Percentiles rank a stretch among this genome's conserved stretches.
phyloP scores from a whole-genome alignment of 345 rosid genomes.

The Populus tremula region DNA sequence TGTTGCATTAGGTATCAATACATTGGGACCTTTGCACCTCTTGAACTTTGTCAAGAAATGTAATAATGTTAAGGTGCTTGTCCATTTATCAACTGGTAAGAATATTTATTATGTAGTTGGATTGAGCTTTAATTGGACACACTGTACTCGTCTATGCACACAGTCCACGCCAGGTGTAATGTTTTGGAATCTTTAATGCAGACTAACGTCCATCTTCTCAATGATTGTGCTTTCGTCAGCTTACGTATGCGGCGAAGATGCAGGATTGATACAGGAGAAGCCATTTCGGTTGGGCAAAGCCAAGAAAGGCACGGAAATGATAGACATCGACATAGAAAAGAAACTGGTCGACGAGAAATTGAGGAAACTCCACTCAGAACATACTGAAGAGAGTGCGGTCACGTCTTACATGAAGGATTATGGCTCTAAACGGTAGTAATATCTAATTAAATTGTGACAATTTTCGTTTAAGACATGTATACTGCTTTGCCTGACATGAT shows the following conservation, averaged over 20 bases:
- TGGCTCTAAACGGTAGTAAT: constrained; percentile 49
- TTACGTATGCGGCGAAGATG: constrained; percentile 45
- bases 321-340: constrained; percentile 45
- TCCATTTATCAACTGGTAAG: constrained; percentile 70
- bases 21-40: constrained; percentile 47
- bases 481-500: too few species aligned
- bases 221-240: background rate
- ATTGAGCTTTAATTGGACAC: background rate
- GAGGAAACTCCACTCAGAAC: constrained; percentile 33
- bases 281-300: constrained; percentile 49
- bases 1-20: constrained; percentile 49
- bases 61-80: constrained; percentile 31
- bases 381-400: constrained; percentile 36
- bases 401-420: constrained; percentile 50
- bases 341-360: constrained; percentile 42
- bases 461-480: too few species aligned
- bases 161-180: too few species aligned
- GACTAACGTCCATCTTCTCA: too few species aligned
- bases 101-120: background rate
- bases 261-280: constrained; percentile 43
- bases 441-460: too few species aligned
- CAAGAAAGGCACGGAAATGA: constrained; percentile 41
- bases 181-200: too few species aligned
- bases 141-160: constrained; percentile 24
- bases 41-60: constrained; percentile 46